Evolutionary conservation across 2,329 filamentous ascomycete genomes (phyloP).

Genomic region (Epichloe bromicola): DNA sequence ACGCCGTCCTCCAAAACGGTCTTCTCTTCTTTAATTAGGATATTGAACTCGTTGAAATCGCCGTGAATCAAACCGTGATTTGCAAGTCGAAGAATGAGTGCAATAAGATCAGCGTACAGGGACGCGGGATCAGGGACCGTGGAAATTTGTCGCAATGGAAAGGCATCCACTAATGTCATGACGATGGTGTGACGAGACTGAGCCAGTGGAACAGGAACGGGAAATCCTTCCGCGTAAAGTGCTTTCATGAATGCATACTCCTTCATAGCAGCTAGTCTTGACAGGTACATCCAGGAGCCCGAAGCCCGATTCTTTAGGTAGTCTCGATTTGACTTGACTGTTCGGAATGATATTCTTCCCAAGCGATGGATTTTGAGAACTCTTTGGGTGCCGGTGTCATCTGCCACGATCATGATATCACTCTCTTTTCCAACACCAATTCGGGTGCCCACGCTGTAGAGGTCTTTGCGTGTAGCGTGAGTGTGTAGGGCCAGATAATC

Average conservation of each 20-base stretch:
- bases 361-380: conserved; percentile 94
- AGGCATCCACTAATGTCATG: conserved; percentile 88
- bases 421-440: conserved; percentile 97
- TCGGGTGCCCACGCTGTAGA: conserved; percentile 89
- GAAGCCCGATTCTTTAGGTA: conserved; percentile 72
- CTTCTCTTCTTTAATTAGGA: conserved; percentile 70
- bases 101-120: conserved; percentile 87
- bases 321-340: conserved; percentile 90
- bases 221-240: conserved; percentile 70
- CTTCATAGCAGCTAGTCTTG: conserved; percentile 79
- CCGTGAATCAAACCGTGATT: conserved; percentile 86
- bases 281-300: conserved; percentile 97
- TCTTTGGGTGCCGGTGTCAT: conserved; percentile 59
- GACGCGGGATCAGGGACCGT: conserved; percentile 67
- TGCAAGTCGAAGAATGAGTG: conserved; percentile 72
- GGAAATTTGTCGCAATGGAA: conserved; percentile 80
- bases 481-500: conserved; percentile 95
- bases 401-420: conserved; percentile 88
- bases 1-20: conserved; percentile 25
- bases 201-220: conserved; percentile 74
- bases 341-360: conserved; percentile 91
- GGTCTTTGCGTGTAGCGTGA: conserved; percentile 62
- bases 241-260: conserved; percentile 93
- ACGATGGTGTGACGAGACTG: conserved; percentile 93
- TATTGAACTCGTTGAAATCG: conserved; percentile 99